Evolutionary conservation across 2,329 filamentous ascomycete genomes (phyloP).

Genomic region (Zymoseptoria ardabiliae): DNA sequence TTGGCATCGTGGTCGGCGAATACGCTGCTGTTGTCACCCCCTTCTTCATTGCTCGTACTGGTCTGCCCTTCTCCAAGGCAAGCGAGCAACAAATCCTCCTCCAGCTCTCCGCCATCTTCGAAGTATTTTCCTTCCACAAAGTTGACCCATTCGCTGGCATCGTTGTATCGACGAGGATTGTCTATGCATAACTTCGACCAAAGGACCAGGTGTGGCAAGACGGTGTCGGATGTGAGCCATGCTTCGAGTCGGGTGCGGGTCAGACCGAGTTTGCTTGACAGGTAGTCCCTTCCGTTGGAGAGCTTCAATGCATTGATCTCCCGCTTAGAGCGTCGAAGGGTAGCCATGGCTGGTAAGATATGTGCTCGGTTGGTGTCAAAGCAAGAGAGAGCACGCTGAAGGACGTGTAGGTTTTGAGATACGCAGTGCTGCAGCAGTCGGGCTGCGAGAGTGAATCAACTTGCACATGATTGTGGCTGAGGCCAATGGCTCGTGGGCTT

Average conservation of each 20-base stretch:
- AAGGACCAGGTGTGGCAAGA: constrained; percentile 14
- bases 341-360: not conserved
- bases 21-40: not conserved
- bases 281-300: constrained; percentile 21
- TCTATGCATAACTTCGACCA: constrained; percentile 20
- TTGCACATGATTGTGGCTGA: not conserved
- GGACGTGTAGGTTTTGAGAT: not conserved
- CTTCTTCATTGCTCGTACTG: not conserved
- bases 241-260: constrained; percentile 10
- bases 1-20: constrained; percentile 5
- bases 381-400: not conserved
- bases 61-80: constrained; percentile 17
- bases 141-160: constrained; percentile 18
- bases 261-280: constrained; percentile 10
- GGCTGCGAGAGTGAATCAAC: not conserved
- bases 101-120: constrained; percentile 11
- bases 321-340: constrained; percentile 12
- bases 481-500: not conserved
- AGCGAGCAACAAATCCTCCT: constrained; percentile 18
- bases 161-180: constrained; percentile 13
- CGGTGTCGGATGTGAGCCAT: constrained; percentile 16
- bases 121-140: constrained; percentile 13
- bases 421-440: not conserved
- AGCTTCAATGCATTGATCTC: constrained; percentile 8
- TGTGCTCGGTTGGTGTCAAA: not conserved